Evolutionary conservation across 208 protist species (phyloP).

Genomic region (Trypanosoma grayi): DNA sequence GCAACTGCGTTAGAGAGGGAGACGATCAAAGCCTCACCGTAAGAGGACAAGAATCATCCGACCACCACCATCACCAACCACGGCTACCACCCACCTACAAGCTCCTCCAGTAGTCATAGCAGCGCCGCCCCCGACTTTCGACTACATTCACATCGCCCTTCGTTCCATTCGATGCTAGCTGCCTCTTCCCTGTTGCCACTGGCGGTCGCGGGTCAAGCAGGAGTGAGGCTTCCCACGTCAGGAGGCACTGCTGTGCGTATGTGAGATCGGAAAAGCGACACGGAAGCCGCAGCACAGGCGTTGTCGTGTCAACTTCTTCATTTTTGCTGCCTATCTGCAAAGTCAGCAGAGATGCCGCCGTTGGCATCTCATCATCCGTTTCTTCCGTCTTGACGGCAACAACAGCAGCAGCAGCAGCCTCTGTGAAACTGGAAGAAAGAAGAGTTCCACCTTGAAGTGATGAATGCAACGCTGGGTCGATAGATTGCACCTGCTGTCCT

Average conservation of each 20-base stretch:
- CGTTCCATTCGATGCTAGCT: background rate
- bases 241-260: conserved; percentile 74
- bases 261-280: conserved; percentile 33
- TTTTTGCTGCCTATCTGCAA: too few species aligned
- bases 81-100: too few species aligned
- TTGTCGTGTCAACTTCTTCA: background rate
- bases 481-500: background rate
- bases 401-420: too few species aligned
- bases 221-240: conserved; percentile 61
- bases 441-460: background rate
- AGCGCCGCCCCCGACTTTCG: background rate
- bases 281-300: background rate
- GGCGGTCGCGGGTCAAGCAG: conserved; percentile 29
- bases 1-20: too few species aligned
- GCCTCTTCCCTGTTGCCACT: background rate
- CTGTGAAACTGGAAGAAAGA: background rate
- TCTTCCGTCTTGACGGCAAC: background rate
- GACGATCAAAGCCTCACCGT: too few species aligned
- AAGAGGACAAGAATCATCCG: background rate
- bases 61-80: background rate
- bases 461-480: background rate
- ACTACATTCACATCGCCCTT: background rate
- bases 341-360: background rate
- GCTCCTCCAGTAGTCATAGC: conserved; percentile 26
- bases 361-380: background rate